Evolutionary conservation across 2,329 filamentous ascomycete species (phyloP), one percentile per base, ranked within the genome.

Genomic region (Verticillium zaregamsianum): DNA sequence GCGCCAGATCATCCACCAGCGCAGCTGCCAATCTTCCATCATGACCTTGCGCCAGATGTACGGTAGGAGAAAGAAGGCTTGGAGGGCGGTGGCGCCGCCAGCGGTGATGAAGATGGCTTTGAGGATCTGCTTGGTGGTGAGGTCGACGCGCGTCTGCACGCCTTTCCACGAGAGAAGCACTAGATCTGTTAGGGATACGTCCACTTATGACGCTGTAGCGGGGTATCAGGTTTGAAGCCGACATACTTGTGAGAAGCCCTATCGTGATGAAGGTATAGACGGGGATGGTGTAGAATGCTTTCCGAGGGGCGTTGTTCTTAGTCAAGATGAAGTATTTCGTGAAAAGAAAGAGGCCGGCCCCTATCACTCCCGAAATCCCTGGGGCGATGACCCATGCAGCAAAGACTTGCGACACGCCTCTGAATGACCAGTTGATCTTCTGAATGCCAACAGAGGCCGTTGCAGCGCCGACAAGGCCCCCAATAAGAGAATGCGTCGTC

Each of bases 111-210:
- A 73, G 45, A 82, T 77, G 55, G 78, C 59, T n/a, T 71, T 67
- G 56, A 75, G 33, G 0, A 72, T 63, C 15, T 65, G n/a, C 23
- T 61, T 7, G 59, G 64, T 61, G 1, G 70, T 69, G 0, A 73
- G 55, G 3, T 72, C 64, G 4, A 67, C 55, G 0, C 64, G 60
- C 12, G 62, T 57, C 40, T 71, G 68, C 1, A 77, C 67, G 1
- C 75, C 76, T 58, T 77, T 76, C 75, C 74, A 78, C 1, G 83
- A 81, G 55, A 88, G 80, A 58, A 87, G 84, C 65, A 89, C 73
- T 75, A 12, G 33, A 0, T 23, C 32, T 11, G 59, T 68, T 33
- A 68, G 67, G n/a, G 23, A 3, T 4, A n/a, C 7, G 55, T 3
- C 31, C 15, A 32, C 11, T 17, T 28, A 5, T 28, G 28, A 28